phyloP scores from a whole-genome alignment of 2,329 filamentous ascomycete genomes.

The Penicillium sp. region DNA sequence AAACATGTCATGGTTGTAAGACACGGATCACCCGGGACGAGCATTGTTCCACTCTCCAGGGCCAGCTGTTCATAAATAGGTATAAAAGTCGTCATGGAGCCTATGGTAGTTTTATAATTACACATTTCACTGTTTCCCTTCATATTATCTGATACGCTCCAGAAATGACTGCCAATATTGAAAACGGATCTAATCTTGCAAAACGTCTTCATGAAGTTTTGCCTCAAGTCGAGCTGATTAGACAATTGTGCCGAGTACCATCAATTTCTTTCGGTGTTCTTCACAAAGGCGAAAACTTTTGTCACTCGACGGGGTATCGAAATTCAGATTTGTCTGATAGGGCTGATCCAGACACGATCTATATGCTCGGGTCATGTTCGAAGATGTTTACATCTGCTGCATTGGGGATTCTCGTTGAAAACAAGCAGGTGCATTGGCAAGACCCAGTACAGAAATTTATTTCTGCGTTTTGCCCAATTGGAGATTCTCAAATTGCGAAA shows the following conservation, averaged over 20 bases:
- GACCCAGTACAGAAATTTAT: constrained; percentile 25
- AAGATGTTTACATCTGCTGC: constrained; percentile 33
- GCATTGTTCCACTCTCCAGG: neutral
- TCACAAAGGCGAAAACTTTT: constrained; percentile 23
- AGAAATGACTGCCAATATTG: too few species aligned
- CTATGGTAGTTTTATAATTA: too few species aligned
- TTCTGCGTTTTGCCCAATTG: constrained; percentile 24
- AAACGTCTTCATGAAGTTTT: neutral
- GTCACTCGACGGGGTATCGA: constrained; percentile 27
- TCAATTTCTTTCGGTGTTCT: constrained; percentile 29
- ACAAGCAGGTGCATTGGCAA: constrained; percentile 27
- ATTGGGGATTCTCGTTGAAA: constrained; percentile 31
- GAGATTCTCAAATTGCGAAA: constrained; percentile 18
- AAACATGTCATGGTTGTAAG: neutral
- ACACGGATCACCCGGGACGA: neutral
- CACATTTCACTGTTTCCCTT: too few species aligned
- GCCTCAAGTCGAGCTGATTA: neutral
- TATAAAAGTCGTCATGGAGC: too few species aligned
- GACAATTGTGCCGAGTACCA: constrained; percentile 5
- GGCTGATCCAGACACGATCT: constrained; percentile 29
- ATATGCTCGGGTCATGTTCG: constrained; percentile 30
- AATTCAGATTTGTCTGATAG: constrained; percentile 21
- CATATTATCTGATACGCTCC: too few species aligned
- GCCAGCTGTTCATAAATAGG: too few species aligned
- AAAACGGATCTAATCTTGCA: neutral